Evolutionary conservation across 176 grass and related monocot species (phyloP), one percentile per base, ranked within the genome.

Genomic region (Zizania latifolia): DNA sequence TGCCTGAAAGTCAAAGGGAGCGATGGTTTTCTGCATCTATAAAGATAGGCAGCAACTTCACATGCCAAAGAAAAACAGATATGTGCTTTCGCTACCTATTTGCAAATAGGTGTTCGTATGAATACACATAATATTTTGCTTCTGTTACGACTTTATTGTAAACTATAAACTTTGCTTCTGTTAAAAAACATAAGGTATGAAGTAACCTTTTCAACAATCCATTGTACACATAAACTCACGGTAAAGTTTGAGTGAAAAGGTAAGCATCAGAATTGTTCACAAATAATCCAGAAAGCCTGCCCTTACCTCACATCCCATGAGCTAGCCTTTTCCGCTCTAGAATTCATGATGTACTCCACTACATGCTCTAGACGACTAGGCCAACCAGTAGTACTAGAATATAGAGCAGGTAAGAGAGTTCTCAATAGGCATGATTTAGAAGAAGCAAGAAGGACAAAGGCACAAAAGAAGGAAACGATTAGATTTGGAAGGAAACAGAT

Each of bases 1-100:
- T 78, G 94, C 94, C 94, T 97, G 80, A 43, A 92, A 81, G 26
- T 55, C 43, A 72, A 65, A 34, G 28, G 19, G 23, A 26, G 6
- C 57, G 59, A 89, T n/a, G 61, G 23, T 68, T 86, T 54, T 76
- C 50, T 16, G 4, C 31, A 76, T 78, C 3, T 32, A 71, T 22
- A 65, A 79, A 8, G 37, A 60, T 44, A 51, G 22, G 34, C 32
- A 54, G 31, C 14, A 65, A 16, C 60, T 65, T 62, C 34, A 50
- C 60, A 27, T 53, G 65, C 30, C 15, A 8, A 33, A 46, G 51
- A 8, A 33, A 40, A 41, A 51, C 44, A 65, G 17, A 1, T 43
- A 12, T 5, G 23, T 43, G 24, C 29, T 43, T 59, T 58, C 22
- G 48, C 48, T 26, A 19, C 24, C 17, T 24, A 82, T 75, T 62